Conservation (phyloP, 305 asterid genomes). For the Nicotiana rustica region DNA sequence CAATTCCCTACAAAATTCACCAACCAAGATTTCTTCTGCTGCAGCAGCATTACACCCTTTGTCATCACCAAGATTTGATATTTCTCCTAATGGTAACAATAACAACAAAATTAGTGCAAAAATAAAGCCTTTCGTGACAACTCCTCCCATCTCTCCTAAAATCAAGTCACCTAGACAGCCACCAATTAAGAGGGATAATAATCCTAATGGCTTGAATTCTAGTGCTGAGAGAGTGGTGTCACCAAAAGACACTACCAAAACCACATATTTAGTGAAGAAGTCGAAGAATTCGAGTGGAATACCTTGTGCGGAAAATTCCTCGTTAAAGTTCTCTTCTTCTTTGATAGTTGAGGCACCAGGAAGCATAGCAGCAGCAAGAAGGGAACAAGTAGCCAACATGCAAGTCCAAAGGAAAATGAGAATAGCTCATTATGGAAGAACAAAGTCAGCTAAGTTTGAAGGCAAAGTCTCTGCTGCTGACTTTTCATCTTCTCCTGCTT, state of each 20-base stretch:
- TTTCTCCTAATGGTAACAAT: too few relatives aligned
- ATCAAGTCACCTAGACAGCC: conserved; percentile 52
- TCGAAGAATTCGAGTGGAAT: conserved; percentile 45
- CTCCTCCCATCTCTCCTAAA: conserved; percentile 49
- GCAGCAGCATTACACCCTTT: conserved; percentile 25
- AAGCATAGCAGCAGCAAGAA: conserved; percentile 80
- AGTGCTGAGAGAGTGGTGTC: conserved; percentile 43
- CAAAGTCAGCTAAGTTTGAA: conserved; percentile 54
- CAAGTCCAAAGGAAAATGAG: conserved; percentile 77
- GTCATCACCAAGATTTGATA: too few relatives aligned
- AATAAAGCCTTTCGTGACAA: conserved; percentile 32
- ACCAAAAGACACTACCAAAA: conserved; percentile 34
- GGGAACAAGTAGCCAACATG: conserved; percentile 71
- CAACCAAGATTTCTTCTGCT: neutral
- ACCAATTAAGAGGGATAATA: conserved; percentile 41
- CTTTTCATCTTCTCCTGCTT: conserved; percentile 25
- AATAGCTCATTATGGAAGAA: conserved; percentile 81
- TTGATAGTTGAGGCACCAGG: conserved; percentile 63
- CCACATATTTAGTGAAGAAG: conserved; percentile 33
- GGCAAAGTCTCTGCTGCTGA: conserved; percentile 39
- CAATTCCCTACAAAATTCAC: conserved; percentile 44
- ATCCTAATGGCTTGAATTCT: conserved; percentile 38
- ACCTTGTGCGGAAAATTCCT: conserved; percentile 24
- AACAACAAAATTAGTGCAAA: neutral
- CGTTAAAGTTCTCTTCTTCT: conserved; percentile 52